Base-by-base conservation (phyloP, 2,329 filamentous ascomycete species). In the Colletotrichum musicola region DNA sequence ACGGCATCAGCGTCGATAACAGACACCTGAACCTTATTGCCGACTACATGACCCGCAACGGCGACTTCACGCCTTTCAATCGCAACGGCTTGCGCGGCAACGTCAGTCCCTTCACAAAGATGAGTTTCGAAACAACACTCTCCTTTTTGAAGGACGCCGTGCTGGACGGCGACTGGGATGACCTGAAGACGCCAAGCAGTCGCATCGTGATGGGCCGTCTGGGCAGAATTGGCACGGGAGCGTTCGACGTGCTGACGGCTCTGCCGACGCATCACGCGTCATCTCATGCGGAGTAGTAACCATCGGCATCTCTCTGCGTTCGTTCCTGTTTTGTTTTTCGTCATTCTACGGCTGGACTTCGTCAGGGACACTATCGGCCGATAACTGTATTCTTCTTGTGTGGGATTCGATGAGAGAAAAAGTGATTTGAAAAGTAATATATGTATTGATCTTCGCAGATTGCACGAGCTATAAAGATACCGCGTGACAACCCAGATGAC, bases 101-200 rank as follows among this genome's bases (percentile, higher is more conserved):
- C 75, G 91, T 95, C 30, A 95, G 91, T 73, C 94, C 96, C 0
- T 95, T 99, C 74, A 95, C 96, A 81, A 98, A 98, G 87, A 98
- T 98, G 95, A 97, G 93, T 79, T 99, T 98, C 82, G 96, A 99
- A 87, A 99, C 96, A 4, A 99, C 96, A 2, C 88, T 98, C 46
- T 91, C 92, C 1, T 98, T 98, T 84, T 85, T 99, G 75, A 95
- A 93, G 79, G 96, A 98, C 77, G 95, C 96, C 1, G 92, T 98
- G 27, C 84, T 97, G 66, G 94, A 97, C 76, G 91, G 93, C 57
- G 96, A 98, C 79, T 93, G 90, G 86, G 96, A 99, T 79, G 92
- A 96, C 75, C 83, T 99, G 69, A 89, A 87, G 68, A 94, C 92
- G 69, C 96, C 97, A 0, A 96, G 92, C 79, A 91, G 93, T 71